Percentiles rank a stretch among this genome's conserved stretches.
Evolutionary conservation across 169 alveolate species (phyloP).

Genomic region (Eimeria nieschulzi): DNA sequence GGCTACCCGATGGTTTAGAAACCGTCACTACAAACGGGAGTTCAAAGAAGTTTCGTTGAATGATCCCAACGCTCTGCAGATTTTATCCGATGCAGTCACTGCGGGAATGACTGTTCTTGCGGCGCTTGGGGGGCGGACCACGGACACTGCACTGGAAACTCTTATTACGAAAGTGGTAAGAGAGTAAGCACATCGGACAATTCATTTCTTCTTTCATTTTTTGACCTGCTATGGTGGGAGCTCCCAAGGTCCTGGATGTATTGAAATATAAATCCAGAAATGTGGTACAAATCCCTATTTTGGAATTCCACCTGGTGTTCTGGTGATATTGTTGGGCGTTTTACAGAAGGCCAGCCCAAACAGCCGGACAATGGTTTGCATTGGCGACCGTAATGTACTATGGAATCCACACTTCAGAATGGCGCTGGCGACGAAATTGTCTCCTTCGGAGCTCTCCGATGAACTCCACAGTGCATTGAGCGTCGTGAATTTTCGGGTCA

Average conservation of each 20-base stretch:
- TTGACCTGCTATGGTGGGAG: neutral
- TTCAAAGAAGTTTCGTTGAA: slow-evolving; percentile 15
- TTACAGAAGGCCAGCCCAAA: slow-evolving; percentile 40
- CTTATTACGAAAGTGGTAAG: slow-evolving; percentile 34
- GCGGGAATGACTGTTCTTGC: slow-evolving; percentile 64
- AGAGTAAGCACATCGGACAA: slow-evolving; percentile 71
- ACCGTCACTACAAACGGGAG: slow-evolving; percentile 20
- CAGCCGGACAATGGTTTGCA: slow-evolving; percentile 21
- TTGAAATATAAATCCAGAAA: too few species aligned
- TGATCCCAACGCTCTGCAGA: slow-evolving; percentile 1
- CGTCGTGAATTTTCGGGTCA: slow-evolving; percentile 94
- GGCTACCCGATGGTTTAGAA: slow-evolving; percentile 94
- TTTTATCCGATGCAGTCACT: slow-evolving; percentile 37
- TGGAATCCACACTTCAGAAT: slow-evolving; percentile 57
- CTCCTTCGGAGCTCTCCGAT: slow-evolving; percentile 7
- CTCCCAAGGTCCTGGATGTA: neutral
- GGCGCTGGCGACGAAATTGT: slow-evolving; percentile 47
- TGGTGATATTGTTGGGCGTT: slow-evolving; percentile 52
- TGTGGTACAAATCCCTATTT: slow-evolving; percentile 86
- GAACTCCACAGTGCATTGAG: slow-evolving; percentile 86
- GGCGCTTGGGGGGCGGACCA: slow-evolving; percentile 29
- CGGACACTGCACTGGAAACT: slow-evolving; percentile 48
- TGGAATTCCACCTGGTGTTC: slow-evolving; percentile 87
- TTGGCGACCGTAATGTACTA: slow-evolving; percentile 31
- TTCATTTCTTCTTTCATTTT: slow-evolving; percentile 83